Conservation (phyloP, 305 asterid genomes). For the Solanum chacoense region DNA sequence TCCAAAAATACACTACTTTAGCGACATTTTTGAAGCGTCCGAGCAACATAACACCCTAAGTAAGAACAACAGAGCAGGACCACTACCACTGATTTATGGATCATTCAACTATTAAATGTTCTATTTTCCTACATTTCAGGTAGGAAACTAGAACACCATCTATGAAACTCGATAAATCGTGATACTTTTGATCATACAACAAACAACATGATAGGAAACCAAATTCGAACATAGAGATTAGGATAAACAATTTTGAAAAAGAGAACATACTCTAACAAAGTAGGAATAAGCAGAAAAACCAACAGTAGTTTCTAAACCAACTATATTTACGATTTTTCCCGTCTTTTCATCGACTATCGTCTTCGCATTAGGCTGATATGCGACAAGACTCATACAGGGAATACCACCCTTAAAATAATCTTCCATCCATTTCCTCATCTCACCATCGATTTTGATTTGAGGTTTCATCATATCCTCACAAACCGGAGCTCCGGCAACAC, state of each 20-base stretch:
- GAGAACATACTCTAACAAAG: neutral
- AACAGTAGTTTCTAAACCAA: neutral
- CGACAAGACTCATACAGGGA: neutral
- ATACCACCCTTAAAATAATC: neutral
- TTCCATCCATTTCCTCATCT: neutral
- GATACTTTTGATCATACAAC: neutral
- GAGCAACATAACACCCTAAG: too few species aligned
- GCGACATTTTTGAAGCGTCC: too few species aligned
- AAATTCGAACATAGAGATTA: neutral
- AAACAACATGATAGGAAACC: neutral
- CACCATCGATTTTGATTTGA: neutral
- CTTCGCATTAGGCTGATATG: neutral
- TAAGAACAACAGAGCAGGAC: too few species aligned
- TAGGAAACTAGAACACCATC: too few species aligned
- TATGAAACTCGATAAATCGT: neutral
- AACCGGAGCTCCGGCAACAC: neutral
- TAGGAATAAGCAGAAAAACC: neutral
- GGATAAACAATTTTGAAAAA: neutral
- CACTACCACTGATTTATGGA: too few species aligned
- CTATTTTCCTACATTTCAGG: too few species aligned
- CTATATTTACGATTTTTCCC: neutral
- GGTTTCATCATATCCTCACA: neutral
- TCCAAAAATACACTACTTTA: too few species aligned
- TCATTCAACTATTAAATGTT: neutral
- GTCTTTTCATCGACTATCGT: neutral